Evolutionary conservation across 2,329 filamentous ascomycete species (phyloP), one percentile per base, ranked within the genome.

Genomic region (Cladosporium cucumerinum): DNA sequence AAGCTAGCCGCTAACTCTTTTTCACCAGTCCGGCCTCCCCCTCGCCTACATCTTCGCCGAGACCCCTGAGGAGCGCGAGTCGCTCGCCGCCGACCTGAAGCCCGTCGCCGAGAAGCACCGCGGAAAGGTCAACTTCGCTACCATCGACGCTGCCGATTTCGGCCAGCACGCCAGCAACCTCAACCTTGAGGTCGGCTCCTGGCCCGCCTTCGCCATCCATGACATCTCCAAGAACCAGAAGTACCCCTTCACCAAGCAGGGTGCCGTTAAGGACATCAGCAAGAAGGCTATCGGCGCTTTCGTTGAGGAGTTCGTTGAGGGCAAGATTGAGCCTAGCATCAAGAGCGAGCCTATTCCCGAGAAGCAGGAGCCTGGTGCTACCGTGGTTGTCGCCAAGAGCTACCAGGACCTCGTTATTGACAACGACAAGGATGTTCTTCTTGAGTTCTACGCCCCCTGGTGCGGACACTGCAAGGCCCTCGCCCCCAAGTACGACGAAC

Each of bases 31-130:
- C 72, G 93, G 92, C 71, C 85, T 98, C 72, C 95, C 95, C 67
- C 89, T 99, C 69, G 95, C 93, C 70, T 99, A 98, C 84, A 96
- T 99, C 82, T 98, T 99, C 81, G 89, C 94, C 69, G 93, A 97
- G 83, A 93, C 91, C 54, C 78, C 86, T 30, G 94, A 98, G 82
- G 93, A 97, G 86, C 93, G 95, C 73, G 86, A 89, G 76, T 82
- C 87, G 75, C 87, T 97, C 71, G 84, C 89, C 72, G 86, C 89
- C 70, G 83, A 87, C 68, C 85, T 99, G 75, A 96, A 93, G 85
- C 85, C 91, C 70, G 80, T 99, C 71, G 95, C 95, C 67, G 86
- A 96, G 84, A 90, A 94, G 84, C 88, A 93, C 85, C 94, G 93
- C 82, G 94, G 95, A 81, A 88, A 87, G 79, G 87, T 99, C 84